Base-by-base conservation (phyloP, 768 basidiomycete genomes). In the Hydnum rufescens region DNA sequence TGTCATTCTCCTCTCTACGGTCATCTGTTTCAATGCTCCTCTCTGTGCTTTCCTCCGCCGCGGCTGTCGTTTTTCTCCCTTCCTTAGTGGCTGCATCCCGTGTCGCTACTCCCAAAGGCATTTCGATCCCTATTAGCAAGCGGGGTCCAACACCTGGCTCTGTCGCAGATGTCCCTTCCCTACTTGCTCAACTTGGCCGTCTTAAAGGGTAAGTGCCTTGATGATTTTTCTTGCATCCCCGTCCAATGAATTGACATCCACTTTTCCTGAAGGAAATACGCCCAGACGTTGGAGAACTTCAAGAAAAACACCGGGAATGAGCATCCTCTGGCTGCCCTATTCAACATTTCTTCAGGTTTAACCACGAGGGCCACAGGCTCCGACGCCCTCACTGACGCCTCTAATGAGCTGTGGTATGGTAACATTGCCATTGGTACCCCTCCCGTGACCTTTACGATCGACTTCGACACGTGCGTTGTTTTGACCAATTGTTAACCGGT, bases 391-490 rank as follows among this genome's bases (percentile, higher is more conserved):
- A 50, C 30, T 6, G 49, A 34, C 31, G 25, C 6, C 28, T 18
- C 16, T 8, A 29, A 34, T 16, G 18, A 50, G 13, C 25, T 50
- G 6, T 50, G 49, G 49, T 50, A 50, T 25, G 49, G 49, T 16
- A 30, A 16, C 16, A 32, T 50, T 13, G 16, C 25, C 18, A 49
- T 55, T 36, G 55, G 53, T 1, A 55, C 55, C 4, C 55, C 55
- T 4, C 28, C 53, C 28, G 32, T 43, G 23, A n/a, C 13, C 44
- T 56, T n/a, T 28, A 55, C 55, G 5, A 52, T 53, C 31, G 53
- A 55, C 29, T 54, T 55, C 30, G 55, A 55, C 44, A 55, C 55
- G 53, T 52, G 51, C 30, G 51, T 34, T 53, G 13, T 25, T 50
- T 16, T 34, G 1, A 13, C 28, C 26, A 26, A 32, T n/a, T n/a